A percentile compares a stretch with the other conserved stretches of the same genome.
These are phyloP conservation scores for Jimgerdemannia flammicorona DNA, from an alignment of 192 early-diverging fungal species.

Conservation along the genomic window DNA sequence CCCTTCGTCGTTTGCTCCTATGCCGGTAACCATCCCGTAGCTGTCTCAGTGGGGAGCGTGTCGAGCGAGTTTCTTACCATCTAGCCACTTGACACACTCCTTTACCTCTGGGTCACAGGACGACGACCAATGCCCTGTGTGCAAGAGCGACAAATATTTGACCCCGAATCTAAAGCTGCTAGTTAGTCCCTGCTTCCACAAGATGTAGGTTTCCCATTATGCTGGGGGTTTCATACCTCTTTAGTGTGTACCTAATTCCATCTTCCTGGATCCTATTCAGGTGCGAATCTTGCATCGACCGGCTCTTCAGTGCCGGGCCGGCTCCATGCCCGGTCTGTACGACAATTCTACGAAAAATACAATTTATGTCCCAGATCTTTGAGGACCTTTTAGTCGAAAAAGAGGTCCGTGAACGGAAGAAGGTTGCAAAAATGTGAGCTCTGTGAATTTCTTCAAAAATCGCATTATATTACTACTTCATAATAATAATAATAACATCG, in stretches of 20 bases:
- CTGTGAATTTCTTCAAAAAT: neutral
- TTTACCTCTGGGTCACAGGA: conserved; percentile 22
- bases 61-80: too few species aligned
- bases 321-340: conserved; percentile 91
- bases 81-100: neutral
- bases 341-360: conserved; percentile 70
- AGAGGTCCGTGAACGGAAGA: conserved; percentile 82
- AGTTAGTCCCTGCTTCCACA: conserved; percentile 95
- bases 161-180: conserved; percentile 83
- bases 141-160: conserved; percentile 81
- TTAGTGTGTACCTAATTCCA: neutral
- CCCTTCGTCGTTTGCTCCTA: too few species aligned
- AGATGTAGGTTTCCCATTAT: conserved; percentile 59
- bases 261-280: conserved; percentile 28
- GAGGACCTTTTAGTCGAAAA: conserved; percentile 94
- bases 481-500: neutral
- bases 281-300: conserved; percentile 90
- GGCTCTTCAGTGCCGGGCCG: conserved; percentile 78
- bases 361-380: conserved; percentile 88
- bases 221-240: neutral
- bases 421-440: conserved; percentile 62
- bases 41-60: too few species aligned
- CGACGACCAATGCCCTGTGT: conserved; percentile 67
- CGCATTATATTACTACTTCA: neutral
- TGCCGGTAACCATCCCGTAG: too few species aligned